Percentiles rank a stretch among this genome's conserved stretches.
Conservation (phyloP, 1,139 yeast genomes). For the Suhomyces wounanorum region DNA sequence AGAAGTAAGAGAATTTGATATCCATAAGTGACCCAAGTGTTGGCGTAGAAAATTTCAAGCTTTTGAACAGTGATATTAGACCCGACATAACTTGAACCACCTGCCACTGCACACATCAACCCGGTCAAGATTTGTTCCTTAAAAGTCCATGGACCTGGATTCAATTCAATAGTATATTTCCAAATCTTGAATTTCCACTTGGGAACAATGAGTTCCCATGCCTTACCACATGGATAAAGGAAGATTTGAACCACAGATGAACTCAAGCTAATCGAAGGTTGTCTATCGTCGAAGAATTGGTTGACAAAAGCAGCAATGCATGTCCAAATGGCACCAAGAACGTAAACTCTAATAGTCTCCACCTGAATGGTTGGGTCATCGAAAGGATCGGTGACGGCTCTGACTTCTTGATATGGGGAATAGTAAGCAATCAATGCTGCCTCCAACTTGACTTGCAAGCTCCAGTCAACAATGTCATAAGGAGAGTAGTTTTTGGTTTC, state of each 20-base stretch:
- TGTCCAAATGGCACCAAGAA: constrained; percentile 58
- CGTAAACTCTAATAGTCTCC: constrained; percentile 60
- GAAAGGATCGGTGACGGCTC: constrained; percentile 55
- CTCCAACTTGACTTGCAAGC: constrained; percentile 20
- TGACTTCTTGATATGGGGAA: constrained; percentile 67
- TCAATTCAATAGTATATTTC: constrained; percentile 21
- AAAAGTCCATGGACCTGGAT: constrained; percentile 28
- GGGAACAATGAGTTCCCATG: constrained; percentile 26
- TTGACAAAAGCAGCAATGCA: constrained; percentile 57
- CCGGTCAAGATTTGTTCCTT: constrained; percentile 28
- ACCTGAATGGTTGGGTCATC: constrained; percentile 52
- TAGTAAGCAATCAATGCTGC: constrained; percentile 45
- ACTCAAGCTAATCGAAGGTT: constrained; percentile 48
- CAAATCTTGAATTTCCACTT: constrained; percentile 20
- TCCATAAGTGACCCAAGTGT: constrained; percentile 21
- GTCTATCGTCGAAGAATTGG: constrained; percentile 58
- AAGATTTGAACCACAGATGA: constrained; percentile 59
- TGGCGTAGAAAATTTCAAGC: constrained; percentile 17
- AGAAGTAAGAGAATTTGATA: constrained; percentile 20
- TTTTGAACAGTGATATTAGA: constrained; percentile 23
- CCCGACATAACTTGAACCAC: constrained; percentile 15
- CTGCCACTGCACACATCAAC: constrained; percentile 21
- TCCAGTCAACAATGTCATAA: constrained; percentile 17
- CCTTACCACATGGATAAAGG: constrained; percentile 57
- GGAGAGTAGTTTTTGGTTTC: constrained; percentile 11